Evolutionary conservation across 2,329 filamentous ascomycete genomes (phyloP).

Genomic region (Xylariaceae sp.): DNA sequence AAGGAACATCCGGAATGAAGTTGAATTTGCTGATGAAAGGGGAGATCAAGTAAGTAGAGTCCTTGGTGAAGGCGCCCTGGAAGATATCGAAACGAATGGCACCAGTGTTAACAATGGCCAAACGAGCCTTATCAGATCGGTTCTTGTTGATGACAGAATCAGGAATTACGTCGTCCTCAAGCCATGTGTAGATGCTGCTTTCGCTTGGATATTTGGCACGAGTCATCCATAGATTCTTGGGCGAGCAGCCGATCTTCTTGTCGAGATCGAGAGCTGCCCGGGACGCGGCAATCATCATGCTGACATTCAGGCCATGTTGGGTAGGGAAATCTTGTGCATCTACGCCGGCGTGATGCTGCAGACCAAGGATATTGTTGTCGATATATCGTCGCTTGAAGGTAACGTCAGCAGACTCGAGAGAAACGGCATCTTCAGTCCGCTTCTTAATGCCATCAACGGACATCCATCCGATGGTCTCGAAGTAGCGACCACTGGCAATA

Average conservation of each 20-base stretch:
- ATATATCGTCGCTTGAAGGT: constrained; percentile 79
- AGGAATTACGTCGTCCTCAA: constrained; percentile 70
- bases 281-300: constrained; percentile 61
- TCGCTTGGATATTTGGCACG: constrained; percentile 67
- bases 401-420: constrained; percentile 35
- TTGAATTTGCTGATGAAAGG: constrained; percentile 79
- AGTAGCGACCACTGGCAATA: constrained; percentile 82
- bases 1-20: constrained; percentile 76
- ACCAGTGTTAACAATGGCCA: constrained; percentile 83
- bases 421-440: constrained; percentile 30
- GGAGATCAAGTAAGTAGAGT: constrained; percentile 79
- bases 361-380: constrained; percentile 84
- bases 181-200: constrained; percentile 75
- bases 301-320: constrained; percentile 66
- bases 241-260: constrained; percentile 74
- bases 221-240: constrained; percentile 74
- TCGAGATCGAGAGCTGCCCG: constrained; percentile 68
- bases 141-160: constrained; percentile 54
- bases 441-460: constrained; percentile 64
- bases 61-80: constrained; percentile 81
- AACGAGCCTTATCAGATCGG: constrained; percentile 55
- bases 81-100: constrained; percentile 94
- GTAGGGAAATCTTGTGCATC: constrained; percentile 72
- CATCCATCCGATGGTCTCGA: constrained; percentile 94
- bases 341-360: constrained; percentile 73